Evolutionary conservation across 495 filamentous ascomycete genomes (phyloP).

Genomic region (Penicillium crystallinum): DNA sequence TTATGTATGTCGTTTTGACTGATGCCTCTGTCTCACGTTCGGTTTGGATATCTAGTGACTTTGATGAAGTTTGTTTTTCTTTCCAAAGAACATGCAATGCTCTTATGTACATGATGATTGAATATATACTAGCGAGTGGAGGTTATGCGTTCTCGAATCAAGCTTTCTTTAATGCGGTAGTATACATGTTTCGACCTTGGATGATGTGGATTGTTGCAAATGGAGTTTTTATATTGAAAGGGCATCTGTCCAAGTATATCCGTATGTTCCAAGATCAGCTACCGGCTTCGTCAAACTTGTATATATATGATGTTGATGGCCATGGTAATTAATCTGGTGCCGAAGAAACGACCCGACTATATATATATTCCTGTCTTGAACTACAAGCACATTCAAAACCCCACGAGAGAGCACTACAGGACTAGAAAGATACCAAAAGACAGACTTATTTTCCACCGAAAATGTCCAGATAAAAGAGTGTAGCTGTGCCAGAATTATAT

Average conservation of each 20-base stretch:
- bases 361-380: too few species aligned
- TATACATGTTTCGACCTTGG: neutral
- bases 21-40: too few species aligned
- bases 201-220: neutral
- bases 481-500: neutral
- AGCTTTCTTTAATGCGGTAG: neutral
- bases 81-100: neutral
- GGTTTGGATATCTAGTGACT: neutral
- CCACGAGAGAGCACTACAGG: neutral
- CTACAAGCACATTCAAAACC: too few species aligned
- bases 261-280: too few species aligned
- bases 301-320: too few species aligned
- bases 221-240: too few species aligned
- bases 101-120: slow-evolving; percentile 7
- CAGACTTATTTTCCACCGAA: neutral
- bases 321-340: too few species aligned
- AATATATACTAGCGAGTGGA: slow-evolving; percentile 2
- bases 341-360: too few species aligned
- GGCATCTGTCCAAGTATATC: too few species aligned
- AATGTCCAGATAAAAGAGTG: neutral
- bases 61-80: neutral
- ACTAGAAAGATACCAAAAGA: neutral
- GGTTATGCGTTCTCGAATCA: neutral
- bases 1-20: neutral
- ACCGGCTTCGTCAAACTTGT: too few species aligned